phyloP scores from a whole-genome alignment of 768 basidiomycete species.

The Leucocoprinus birnbaumii region DNA sequence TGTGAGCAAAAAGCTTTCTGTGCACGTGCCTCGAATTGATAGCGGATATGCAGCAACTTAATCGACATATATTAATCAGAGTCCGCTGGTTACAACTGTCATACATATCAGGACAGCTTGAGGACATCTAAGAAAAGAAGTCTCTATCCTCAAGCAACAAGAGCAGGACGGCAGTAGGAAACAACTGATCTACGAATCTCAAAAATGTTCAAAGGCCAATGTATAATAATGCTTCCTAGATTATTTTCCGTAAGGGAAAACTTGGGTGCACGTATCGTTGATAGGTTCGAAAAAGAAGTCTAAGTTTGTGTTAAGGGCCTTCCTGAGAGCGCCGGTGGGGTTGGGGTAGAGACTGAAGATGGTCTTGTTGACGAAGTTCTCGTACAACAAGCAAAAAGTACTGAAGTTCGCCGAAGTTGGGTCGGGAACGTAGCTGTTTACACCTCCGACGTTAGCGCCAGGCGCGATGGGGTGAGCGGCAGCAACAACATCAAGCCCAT shows the following conservation, averaged over 20 bases:
- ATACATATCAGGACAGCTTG: no score
- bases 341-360: constrained; percentile 17
- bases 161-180: neutral
- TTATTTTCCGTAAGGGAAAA: constrained; percentile 13
- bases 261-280: constrained; percentile 8
- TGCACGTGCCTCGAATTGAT: no score
- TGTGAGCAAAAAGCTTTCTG: no score
- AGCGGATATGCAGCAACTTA: no score
- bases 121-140: no score
- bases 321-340: constrained; percentile 13
- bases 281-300: constrained; percentile 6
- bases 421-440: constrained; percentile 14
- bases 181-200: neutral
- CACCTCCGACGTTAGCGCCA: constrained; percentile 12
- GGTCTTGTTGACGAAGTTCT: constrained; percentile 15
- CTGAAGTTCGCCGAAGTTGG: constrained; percentile 12
- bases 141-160: no score
- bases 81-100: no score
- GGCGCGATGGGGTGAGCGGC: constrained; percentile 13
- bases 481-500: constrained; percentile 5
- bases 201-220: neutral
- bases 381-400: constrained; percentile 15
- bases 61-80: no score
- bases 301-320: constrained; percentile 15
- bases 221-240: neutral